phyloP scores from a whole-genome alignment of 2,329 filamentous ascomycete genomes.

The Hymenoscyphus linearis region DNA sequence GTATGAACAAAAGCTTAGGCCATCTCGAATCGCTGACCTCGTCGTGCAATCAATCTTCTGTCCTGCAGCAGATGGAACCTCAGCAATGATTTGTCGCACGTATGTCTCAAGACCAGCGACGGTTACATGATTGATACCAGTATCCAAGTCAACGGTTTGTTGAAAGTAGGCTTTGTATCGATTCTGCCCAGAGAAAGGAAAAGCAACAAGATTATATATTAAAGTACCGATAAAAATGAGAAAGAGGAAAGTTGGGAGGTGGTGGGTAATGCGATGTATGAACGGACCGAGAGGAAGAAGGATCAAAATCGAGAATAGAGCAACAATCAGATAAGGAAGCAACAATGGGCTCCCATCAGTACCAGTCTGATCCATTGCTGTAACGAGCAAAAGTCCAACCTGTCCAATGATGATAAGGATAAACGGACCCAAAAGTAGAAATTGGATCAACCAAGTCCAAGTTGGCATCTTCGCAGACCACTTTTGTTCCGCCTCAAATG shows the following conservation, averaged over 20 bases:
- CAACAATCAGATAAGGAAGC: slow-evolving; percentile 65
- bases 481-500: slow-evolving; percentile 69
- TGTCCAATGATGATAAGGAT: slow-evolving; percentile 73
- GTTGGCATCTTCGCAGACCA: slow-evolving; percentile 78
- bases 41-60: slow-evolving; percentile 50
- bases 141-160: slow-evolving; percentile 73
- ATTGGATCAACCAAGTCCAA: slow-evolving; percentile 86
- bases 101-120: slow-evolving; percentile 65
- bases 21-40: slow-evolving; percentile 38
- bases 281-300: slow-evolving; percentile 77
- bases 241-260: slow-evolving; percentile 73
- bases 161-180: slow-evolving; percentile 85
- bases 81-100: slow-evolving; percentile 58
- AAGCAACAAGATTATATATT: slow-evolving; percentile 79
- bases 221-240: slow-evolving; percentile 68
- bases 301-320: slow-evolving; percentile 62
- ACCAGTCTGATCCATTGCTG: slow-evolving; percentile 72
- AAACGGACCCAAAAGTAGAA: slow-evolving; percentile 74
- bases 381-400: slow-evolving; percentile 65
- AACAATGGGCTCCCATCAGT: slow-evolving; percentile 74
- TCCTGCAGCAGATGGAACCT: slow-evolving; percentile 66
- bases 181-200: slow-evolving; percentile 77
- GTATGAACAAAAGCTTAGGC: slow-evolving; percentile 65
- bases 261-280: slow-evolving; percentile 78
- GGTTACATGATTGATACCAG: slow-evolving; percentile 62